Conservation (phyloP, 257 asterid species). For the Verbascum thapsus region DNA sequence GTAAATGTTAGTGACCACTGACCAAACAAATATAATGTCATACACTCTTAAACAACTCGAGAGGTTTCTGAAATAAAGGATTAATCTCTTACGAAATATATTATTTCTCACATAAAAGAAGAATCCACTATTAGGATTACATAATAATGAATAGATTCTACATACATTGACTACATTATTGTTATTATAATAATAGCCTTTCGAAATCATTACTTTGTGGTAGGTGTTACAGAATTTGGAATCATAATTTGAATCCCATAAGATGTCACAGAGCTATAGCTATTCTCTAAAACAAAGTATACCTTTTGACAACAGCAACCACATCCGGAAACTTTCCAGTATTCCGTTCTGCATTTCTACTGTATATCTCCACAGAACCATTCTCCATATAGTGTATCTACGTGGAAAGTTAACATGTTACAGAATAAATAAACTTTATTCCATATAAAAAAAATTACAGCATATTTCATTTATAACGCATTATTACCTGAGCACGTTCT, state of each 20-base stretch:
- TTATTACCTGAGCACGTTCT: constrained; percentile 93
- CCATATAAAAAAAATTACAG: constrained; percentile 23
- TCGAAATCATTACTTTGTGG: too few relatives aligned
- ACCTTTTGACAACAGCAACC: constrained; percentile 77
- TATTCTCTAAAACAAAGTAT: constrained; percentile 31
- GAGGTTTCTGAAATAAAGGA: constrained; percentile 6
- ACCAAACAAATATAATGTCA: constrained; percentile 16
- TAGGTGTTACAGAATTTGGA: neutral
- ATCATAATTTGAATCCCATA: constrained; percentile 17
- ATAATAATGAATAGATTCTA: constrained; percentile 2
- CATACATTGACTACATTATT: neutral
- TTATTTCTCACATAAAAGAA: neutral
- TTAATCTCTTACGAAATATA: constrained; percentile 1
- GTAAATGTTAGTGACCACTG: constrained; percentile 23
- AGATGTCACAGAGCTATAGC: constrained; percentile 11
- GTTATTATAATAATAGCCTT: too few relatives aligned
- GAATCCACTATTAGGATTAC: constrained; percentile 3
- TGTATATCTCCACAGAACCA: constrained; percentile 92
- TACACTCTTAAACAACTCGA: neutral
- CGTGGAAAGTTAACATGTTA: constrained; percentile 25
- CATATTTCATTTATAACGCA: constrained; percentile 22
- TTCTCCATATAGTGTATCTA: constrained; percentile 86
- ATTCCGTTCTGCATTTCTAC: constrained; percentile 93
- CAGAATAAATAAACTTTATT: constrained; percentile 7
- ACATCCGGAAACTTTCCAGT: constrained; percentile 98